These are phyloP conservation scores for Blastobotrys elegans DNA, from an alignment of 1,139 yeast genomes.

Conservation along the genomic window DNA sequence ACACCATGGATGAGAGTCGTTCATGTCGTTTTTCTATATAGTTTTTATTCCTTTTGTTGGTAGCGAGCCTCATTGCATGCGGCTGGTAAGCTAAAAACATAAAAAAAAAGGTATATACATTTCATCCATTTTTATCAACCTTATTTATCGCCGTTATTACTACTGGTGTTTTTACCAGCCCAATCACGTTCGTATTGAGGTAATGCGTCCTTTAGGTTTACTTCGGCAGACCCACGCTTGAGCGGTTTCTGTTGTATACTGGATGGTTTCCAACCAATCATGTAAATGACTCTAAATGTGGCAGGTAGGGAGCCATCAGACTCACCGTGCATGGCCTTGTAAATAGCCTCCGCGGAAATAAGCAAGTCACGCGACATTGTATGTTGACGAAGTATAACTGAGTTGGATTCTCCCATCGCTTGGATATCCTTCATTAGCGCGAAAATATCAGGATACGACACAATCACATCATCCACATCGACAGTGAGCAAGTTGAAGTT, in stretches of 20 bases:
- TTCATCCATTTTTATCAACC: no score
- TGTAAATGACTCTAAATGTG: conserved; percentile 69
- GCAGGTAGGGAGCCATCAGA: conserved; percentile 43
- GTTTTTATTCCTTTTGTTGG: no score
- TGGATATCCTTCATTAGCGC: conserved; percentile 68
- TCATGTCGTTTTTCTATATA: no score
- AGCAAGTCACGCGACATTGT: conserved; percentile 59
- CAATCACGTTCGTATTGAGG: conserved; percentile 8
- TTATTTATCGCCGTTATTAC: no score
- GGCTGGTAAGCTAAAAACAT: no score
- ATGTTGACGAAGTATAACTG: conserved; percentile 54
- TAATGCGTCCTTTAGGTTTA: conserved; percentile 61
- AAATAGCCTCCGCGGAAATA: conserved; percentile 72
- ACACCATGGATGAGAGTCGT: no score
- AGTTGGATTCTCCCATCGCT: conserved; percentile 81
- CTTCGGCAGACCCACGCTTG: conserved; percentile 64
- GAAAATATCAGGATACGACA: conserved; percentile 72
- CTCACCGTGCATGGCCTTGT: conserved; percentile 67
- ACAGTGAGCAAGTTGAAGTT: conserved; percentile 77
- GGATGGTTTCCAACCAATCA: conserved; percentile 88
- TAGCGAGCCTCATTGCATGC: no score
- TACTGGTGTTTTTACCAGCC: neutral
- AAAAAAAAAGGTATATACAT: no score
- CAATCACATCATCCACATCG: conserved; percentile 79
- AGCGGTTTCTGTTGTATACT: conserved; percentile 66